A percentile compares a stretch with the other conserved stretches of the same genome.
phyloP scores from a whole-genome alignment of 2,329 filamentous ascomycete genomes.

The Colletotrichum sp. region DNA sequence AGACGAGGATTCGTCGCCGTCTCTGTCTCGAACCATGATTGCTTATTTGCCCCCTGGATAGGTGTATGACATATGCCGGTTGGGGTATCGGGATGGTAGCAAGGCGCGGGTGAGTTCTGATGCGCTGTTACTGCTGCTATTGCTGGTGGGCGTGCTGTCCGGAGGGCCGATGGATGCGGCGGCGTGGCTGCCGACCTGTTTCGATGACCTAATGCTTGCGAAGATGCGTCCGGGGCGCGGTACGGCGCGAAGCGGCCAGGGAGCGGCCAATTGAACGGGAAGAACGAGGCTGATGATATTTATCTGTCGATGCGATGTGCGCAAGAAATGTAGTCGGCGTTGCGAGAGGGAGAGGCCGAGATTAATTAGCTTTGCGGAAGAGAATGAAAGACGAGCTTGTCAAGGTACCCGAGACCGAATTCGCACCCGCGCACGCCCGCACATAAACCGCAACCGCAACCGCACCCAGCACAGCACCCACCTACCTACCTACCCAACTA shows the following conservation, averaged over 20 bases:
- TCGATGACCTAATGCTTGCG: conserved; percentile 17
- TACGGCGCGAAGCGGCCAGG: neutral
- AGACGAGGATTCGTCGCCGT: conserved; percentile 51
- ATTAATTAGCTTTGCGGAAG: neutral
- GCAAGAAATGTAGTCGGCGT: neutral
- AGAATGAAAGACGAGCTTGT: neutral
- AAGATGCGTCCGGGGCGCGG: neutral
- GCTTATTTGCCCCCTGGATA: conserved; percentile 20
- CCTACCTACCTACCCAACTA: neutral
- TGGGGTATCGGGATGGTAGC: neutral
- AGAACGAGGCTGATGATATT: neutral
- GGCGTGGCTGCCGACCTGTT: conserved; percentile 5
- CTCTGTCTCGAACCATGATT: conserved; percentile 47
- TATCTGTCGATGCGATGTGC: neutral
- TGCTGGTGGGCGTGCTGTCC: neutral
- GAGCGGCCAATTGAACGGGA: neutral
- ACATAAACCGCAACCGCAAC: neutral
- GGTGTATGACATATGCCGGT: neutral
- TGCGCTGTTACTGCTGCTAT: neutral
- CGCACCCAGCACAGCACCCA: neutral
- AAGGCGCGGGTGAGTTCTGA: neutral
- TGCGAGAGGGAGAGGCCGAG: neutral
- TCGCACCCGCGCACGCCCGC: neutral
- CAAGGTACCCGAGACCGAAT: conserved; percentile 15
- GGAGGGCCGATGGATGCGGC: conserved; percentile 8